Conservation (phyloP, 2,329 filamentous ascomycete species). For the Colletotrichum abscissum region DNA sequence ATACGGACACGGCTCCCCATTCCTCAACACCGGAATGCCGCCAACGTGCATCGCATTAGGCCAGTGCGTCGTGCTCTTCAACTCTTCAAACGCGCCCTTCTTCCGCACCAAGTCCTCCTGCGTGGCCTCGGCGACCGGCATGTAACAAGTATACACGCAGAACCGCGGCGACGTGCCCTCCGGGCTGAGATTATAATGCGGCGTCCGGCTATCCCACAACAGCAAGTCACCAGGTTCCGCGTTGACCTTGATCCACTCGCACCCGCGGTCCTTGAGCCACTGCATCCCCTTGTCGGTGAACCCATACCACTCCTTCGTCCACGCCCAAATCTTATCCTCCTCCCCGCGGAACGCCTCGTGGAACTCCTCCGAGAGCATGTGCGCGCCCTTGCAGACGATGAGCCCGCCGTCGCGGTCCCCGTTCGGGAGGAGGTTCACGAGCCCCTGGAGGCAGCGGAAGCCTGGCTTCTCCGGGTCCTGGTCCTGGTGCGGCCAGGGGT, state of each 20-base stretch:
- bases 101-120: conserved; percentile 37
- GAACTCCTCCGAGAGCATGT: conserved; percentile 35
- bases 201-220: conserved; percentile 44
- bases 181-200: conserved; percentile 32
- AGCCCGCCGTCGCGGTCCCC: conserved; percentile 12
- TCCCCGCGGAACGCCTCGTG: conserved; percentile 27
- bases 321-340: conserved; percentile 41
- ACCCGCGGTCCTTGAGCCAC: conserved; percentile 36
- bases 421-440: conserved; percentile 15
- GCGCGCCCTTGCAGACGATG: conserved; percentile 22
- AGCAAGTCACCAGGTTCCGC: conserved; percentile 49
- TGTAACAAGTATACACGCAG: conserved; percentile 39
- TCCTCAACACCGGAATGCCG: conserved; percentile 4
- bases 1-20: conserved; percentile 17
- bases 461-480: conserved; percentile 14
- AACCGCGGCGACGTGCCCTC: conserved; percentile 37
- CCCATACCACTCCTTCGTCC: conserved; percentile 34
- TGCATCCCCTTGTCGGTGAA: conserved; percentile 34
- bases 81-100: conserved; percentile 39
- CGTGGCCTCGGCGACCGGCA: conserved; percentile 35
- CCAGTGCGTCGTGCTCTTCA: conserved; percentile 44
- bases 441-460: conserved; percentile 18
- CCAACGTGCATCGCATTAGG: conserved; percentile 38
- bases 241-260: conserved; percentile 40
- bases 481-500: conserved; percentile 24